phyloP scores from a whole-genome alignment of 2,329 filamentous ascomycete genomes.

The Xylariaceae sp. region DNA sequence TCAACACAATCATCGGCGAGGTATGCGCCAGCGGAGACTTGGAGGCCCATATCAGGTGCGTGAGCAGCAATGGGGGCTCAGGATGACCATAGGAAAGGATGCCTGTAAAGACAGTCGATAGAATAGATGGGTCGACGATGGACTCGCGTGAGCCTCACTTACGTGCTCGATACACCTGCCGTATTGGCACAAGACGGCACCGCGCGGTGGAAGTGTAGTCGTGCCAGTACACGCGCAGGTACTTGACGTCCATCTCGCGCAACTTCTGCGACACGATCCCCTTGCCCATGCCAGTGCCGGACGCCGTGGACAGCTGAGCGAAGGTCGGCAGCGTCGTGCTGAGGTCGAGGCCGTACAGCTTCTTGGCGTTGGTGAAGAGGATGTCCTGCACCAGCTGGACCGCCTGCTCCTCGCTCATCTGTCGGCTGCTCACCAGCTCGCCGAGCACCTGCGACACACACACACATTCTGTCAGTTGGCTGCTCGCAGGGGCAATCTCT shows the following conservation, averaged over 20 bases:
- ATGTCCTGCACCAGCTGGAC: constrained; percentile 58
- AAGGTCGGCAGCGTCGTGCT: constrained; percentile 25
- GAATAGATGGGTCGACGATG: too few species aligned
- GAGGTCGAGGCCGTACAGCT: constrained; percentile 59
- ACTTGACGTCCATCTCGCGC: constrained; percentile 42
- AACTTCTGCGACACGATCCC: constrained; percentile 20
- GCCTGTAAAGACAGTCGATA: too few species aligned
- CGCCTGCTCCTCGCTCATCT: constrained; percentile 55
- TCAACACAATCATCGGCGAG: too few species aligned
- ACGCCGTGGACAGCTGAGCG: constrained; percentile 12
- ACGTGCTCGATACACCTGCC: constrained; percentile 41
- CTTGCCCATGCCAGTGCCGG: neutral
- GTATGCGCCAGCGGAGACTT: too few species aligned
- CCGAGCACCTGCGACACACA: constrained; percentile 57
- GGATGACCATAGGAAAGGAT: too few species aligned
- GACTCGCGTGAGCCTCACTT: too few species aligned
- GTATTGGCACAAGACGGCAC: constrained; percentile 59
- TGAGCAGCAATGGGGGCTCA: too few species aligned
- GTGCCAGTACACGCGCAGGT: constrained; percentile 67
- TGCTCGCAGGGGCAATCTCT: too few species aligned
- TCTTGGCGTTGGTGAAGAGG: constrained; percentile 70
- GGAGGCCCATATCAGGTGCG: too few species aligned
- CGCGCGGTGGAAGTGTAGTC: constrained; percentile 68
- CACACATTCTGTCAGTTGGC: too few species aligned
- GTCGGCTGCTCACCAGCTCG: constrained; percentile 57